phyloP scores from a whole-genome alignment of 2,329 filamentous ascomycete genomes.

The Thelonectria rubi region DNA sequence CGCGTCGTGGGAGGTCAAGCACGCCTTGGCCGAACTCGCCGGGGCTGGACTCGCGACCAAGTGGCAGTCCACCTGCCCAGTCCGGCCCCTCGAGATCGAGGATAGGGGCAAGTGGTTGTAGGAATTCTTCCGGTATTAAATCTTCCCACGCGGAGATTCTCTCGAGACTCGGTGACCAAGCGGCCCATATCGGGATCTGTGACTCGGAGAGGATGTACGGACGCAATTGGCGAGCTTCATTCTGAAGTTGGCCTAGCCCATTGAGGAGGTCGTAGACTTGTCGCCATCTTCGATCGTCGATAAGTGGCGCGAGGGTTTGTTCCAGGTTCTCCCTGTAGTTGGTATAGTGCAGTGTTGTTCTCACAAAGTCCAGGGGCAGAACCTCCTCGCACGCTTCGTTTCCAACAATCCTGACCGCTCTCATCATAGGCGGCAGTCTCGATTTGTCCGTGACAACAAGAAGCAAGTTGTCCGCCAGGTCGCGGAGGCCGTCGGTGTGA shows the following conservation, averaged over 20 bases:
- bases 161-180: neutral
- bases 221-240: neutral
- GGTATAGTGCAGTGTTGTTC: neutral
- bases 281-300: neutral
- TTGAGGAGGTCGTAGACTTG: neutral
- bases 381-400: neutral
- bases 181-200: neutral
- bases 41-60: neutral
- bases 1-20: neutral
- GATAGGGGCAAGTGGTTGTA: neutral
- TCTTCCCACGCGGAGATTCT: neutral
- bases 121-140: neutral
- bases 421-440: neutral
- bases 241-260: neutral
- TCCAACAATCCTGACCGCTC: neutral
- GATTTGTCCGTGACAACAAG: neutral
- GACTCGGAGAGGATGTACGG: neutral
- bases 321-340: neutral
- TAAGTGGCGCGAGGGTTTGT: neutral
- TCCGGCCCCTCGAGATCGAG: constrained; percentile 1
- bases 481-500: neutral
- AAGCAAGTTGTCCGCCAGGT: neutral
- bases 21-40: neutral
- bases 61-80: neutral
- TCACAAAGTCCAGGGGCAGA: neutral